Conservation (phyloP, 805 yeast species). For the Middelhovenomyces tepae region DNA sequence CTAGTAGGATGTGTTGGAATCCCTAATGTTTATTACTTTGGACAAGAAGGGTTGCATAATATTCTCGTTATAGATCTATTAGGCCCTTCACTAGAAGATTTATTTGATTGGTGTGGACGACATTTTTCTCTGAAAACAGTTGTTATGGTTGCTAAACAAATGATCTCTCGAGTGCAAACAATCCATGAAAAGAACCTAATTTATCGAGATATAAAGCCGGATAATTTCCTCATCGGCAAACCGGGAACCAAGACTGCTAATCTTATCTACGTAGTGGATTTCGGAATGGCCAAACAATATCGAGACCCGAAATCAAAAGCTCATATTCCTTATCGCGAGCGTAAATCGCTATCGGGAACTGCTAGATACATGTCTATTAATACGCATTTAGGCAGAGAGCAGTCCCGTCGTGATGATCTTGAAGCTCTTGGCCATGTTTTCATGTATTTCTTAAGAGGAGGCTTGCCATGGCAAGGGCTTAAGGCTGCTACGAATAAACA, state of each 20-base stretch:
- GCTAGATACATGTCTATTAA: slow-evolving; percentile 98
- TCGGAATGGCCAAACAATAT: slow-evolving; percentile 98
- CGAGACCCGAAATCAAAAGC: slow-evolving; percentile 93
- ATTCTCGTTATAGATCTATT: slow-evolving; percentile 87
- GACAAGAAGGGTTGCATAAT: slow-evolving; percentile 96
- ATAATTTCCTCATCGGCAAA: slow-evolving; percentile 88
- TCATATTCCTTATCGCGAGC: slow-evolving; percentile 95
- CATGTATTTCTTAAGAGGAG: slow-evolving; percentile 89
- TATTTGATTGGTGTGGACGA: slow-evolving; percentile 98
- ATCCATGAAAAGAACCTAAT: slow-evolving; percentile 87
- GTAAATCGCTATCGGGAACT: slow-evolving; percentile 91
- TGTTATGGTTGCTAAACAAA: slow-evolving; percentile 88
- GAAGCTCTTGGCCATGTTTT: slow-evolving; percentile 92
- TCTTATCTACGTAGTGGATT: slow-evolving; percentile 82
- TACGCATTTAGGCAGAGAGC: slow-evolving; percentile 96
- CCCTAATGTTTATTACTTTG: slow-evolving; percentile 96
- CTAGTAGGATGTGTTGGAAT: slow-evolving; percentile 76
- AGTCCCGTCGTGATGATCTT: slow-evolving; percentile 90
- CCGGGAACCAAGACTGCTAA: slow-evolving; percentile 80
- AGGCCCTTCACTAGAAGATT: slow-evolving; percentile 93
- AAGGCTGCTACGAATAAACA: slow-evolving; percentile 96
- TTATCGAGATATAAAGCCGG: slow-evolving; percentile 96
- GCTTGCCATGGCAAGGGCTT: slow-evolving; percentile 97
- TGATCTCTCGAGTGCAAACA: slow-evolving; percentile 78
- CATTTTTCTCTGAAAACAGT: slow-evolving; percentile 81